A percentile compares a stretch with the other conserved stretches of the same genome.
Conservation (phyloP, 1,284 basidiomycete species). For the Ustilago loliicola region DNA sequence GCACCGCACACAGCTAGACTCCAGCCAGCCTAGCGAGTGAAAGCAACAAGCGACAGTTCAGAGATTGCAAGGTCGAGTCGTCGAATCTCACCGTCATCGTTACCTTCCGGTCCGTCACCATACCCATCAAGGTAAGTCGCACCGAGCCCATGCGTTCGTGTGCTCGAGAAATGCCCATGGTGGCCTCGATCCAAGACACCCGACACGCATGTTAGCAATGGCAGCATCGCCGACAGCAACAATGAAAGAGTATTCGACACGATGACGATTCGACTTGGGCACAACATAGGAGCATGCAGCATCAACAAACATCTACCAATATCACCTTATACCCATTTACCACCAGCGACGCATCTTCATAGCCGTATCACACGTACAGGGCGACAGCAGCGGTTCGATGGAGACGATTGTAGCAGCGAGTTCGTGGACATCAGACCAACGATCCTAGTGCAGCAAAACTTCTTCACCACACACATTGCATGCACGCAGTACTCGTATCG, state of each 20-base stretch:
- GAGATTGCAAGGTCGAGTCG: constrained; percentile 23
- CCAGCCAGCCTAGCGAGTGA: not conserved
- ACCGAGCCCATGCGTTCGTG: constrained; percentile 43
- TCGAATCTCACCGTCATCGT: constrained; percentile 12
- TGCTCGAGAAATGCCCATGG: constrained; percentile 47
- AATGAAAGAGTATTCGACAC: constrained; percentile 39
- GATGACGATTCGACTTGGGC: constrained; percentile 29
- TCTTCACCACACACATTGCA: not conserved
- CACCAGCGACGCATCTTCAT: not conserved
- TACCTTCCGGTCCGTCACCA: constrained; percentile 38
- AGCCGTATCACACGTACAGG: not conserved
- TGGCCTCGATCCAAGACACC: constrained; percentile 46
- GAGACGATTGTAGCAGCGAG: not conserved
- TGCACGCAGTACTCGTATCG: not conserved
- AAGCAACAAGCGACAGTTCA: not conserved
- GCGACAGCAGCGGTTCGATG: not conserved
- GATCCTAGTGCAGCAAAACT: not conserved
- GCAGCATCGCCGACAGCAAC: constrained; percentile 20
- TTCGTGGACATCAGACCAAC: not conserved
- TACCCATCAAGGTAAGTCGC: constrained; percentile 57
- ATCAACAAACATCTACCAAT: not conserved
- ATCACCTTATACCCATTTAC: not conserved
- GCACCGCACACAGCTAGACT: not conserved
- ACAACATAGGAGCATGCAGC: not conserved
- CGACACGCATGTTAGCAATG: constrained; percentile 25